phyloP scores from a whole-genome alignment of 108 stramenopile genomes.

The Skeletonema potamos region DNA sequence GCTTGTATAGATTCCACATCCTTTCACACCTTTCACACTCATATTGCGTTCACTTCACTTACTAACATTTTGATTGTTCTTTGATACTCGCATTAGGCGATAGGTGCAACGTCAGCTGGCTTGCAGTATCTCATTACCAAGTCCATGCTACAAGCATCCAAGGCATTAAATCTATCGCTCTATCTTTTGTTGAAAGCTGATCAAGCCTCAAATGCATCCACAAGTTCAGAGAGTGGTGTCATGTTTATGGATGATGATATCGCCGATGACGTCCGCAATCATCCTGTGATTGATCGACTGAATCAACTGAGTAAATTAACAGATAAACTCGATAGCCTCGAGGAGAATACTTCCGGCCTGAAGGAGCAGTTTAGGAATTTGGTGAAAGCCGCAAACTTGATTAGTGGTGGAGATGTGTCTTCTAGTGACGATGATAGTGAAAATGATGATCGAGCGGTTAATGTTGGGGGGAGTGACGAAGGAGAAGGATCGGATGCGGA shows the following conservation, averaged over 20 bases:
- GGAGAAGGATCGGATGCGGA: neutral
- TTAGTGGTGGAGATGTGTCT: constrained; percentile 34
- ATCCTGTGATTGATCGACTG: constrained; percentile 80
- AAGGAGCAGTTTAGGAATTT: constrained; percentile 61
- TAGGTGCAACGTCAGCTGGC: constrained; percentile 71
- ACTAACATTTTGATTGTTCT: neutral
- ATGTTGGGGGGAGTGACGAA: constrained; percentile 35
- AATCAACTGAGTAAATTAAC: constrained; percentile 61
- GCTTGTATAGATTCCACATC: constrained; percentile 69
- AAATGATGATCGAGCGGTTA: constrained; percentile 22
- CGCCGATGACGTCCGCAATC: constrained; percentile 49
- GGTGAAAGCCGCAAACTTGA: constrained; percentile 69
- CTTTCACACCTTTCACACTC: neutral
- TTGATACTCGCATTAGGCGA: constrained; percentile 50
- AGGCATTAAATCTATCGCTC: constrained; percentile 69
- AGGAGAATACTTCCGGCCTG: constrained; percentile 46
- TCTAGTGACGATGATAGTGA: constrained; percentile 35
- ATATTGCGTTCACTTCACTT: neutral
- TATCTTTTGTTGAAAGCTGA: constrained; percentile 81
- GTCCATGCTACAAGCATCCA: constrained; percentile 63
- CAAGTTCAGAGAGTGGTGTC: constrained; percentile 1
- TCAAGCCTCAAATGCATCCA: constrained; percentile 12
- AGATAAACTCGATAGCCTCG: constrained; percentile 68
- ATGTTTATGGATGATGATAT: constrained; percentile 18
- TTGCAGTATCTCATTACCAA: constrained; percentile 76